Conservation (phyloP, 2,329 filamentous ascomycete genomes). For the Neopestalotiopsis sp. region DNA sequence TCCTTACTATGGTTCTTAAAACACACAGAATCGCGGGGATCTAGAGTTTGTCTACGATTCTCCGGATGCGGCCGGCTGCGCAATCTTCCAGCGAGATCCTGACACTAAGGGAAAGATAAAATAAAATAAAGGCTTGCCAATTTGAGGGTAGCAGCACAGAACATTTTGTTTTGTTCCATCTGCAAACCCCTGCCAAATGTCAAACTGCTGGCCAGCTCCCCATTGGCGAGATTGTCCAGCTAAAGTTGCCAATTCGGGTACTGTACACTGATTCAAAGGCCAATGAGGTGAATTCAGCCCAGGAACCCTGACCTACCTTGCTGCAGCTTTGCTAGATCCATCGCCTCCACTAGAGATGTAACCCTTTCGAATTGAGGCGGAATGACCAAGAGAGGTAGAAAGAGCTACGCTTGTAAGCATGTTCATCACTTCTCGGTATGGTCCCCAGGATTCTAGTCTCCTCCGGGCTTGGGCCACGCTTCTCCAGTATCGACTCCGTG, state of each 20-base stretch:
- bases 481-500: neutral
- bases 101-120: neutral
- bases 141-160: neutral
- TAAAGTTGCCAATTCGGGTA: conserved; percentile 2
- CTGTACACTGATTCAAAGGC: neutral
- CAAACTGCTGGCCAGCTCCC: neutral
- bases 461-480: no score
- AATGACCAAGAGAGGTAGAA: neutral
- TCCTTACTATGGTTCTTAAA: neutral
- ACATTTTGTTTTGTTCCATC: neutral
- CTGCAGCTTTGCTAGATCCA: neutral
- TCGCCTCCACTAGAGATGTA: neutral
- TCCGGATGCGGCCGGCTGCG: neutral
- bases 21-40: neutral
- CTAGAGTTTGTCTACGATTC: neutral
- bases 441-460: no score
- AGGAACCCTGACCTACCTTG: neutral
- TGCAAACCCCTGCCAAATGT: neutral
- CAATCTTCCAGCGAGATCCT: conserved; percentile 4
- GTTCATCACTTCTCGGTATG: no score
- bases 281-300: neutral
- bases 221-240: neutral
- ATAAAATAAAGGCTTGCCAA: neutral
- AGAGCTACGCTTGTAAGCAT: neutral
- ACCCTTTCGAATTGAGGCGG: neutral